Percentiles rank a stretch among this genome's conserved stretches.
Evolutionary conservation across 75 land plant species (phyloP).

Genomic region (Gnetum montanum): DNA sequence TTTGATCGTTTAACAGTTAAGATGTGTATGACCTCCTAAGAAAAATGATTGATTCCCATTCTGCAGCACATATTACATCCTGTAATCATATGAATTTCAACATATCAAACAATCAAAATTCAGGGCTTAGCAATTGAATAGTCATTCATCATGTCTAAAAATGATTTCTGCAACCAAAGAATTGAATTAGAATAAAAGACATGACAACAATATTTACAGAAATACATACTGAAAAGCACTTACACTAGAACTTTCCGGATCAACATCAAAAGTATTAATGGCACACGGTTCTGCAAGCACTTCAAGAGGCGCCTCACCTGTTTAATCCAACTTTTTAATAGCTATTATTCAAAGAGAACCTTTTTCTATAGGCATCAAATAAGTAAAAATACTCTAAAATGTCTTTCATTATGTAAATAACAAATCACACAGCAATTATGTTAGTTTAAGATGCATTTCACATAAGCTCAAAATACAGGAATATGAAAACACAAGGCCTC

Average conservation of each 20-base stretch:
- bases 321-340: too few species aligned
- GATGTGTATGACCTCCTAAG: conserved; percentile 31
- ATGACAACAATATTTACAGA: background rate
- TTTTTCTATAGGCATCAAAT: too few species aligned
- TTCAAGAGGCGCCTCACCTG: conserved; percentile 55
- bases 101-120: background rate
- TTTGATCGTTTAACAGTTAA: too few species aligned
- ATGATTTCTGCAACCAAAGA: background rate
- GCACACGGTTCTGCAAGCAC: conserved; percentile 80
- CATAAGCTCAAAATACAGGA: too few species aligned
- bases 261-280: conserved; percentile 82
- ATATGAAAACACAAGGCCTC: too few species aligned
- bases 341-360: too few species aligned
- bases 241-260: conserved; percentile 70
- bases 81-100: conserved; percentile 17
- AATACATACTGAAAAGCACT: conserved; percentile 10
- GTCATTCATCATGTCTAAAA: background rate
- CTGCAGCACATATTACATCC: conserved; percentile 82
- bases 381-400: too few species aligned
- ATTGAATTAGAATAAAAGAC: background rate
- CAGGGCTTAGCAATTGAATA: background rate
- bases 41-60: conserved; percentile 74
- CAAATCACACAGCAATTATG: too few species aligned
- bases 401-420: too few species aligned
- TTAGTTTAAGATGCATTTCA: too few species aligned